A percentile compares a stretch with the other conserved stretches of the same genome.
phyloP scores from a whole-genome alignment of 768 basidiomycete genomes.

The Tulasnella calospora region DNA sequence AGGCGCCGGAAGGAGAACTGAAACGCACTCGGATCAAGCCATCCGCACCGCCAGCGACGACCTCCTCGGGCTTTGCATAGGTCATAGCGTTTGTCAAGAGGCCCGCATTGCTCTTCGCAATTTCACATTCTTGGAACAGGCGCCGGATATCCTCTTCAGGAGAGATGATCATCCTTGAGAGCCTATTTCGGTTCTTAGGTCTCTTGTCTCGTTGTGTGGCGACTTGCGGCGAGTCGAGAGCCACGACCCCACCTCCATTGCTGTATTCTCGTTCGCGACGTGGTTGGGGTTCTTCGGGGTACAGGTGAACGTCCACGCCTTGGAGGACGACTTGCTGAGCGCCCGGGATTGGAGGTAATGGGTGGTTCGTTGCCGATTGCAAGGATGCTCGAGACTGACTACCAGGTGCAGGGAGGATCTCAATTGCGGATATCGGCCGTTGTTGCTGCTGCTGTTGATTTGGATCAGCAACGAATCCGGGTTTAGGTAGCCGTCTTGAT shows the following conservation, averaged over 20 bases:
- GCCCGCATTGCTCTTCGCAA: constrained; percentile 74
- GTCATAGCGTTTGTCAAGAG: constrained; percentile 67
- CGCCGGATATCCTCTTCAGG: constrained; percentile 79
- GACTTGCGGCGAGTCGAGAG: constrained; percentile 17
- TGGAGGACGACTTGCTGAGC: not conserved
- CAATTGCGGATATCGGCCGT: not conserved
- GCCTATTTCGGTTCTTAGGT: constrained; percentile 26
- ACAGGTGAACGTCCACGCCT: not conserved
- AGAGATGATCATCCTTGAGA: constrained; percentile 47
- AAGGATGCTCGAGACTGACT: not conserved
- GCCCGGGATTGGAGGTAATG: not conserved
- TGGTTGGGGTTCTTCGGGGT: not conserved
- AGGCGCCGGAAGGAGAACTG: not conserved
- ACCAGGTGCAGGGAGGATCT: not conserved
- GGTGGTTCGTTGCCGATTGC: not conserved
- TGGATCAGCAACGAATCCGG: constrained; percentile 19
- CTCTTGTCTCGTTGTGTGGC: constrained; percentile 11
- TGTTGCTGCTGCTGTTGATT: constrained; percentile 18
- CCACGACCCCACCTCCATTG: not conserved
- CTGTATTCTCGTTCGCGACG: not conserved
- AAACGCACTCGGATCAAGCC: constrained; percentile 9
- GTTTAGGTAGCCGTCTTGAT: constrained; percentile 17
- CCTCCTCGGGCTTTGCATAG: constrained; percentile 63
- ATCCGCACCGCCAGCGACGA: constrained; percentile 43
- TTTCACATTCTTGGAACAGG: constrained; percentile 78